phyloP scores from a whole-genome alignment of 2,329 filamentous ascomycete species.

The Lachnellula arida region DNA sequence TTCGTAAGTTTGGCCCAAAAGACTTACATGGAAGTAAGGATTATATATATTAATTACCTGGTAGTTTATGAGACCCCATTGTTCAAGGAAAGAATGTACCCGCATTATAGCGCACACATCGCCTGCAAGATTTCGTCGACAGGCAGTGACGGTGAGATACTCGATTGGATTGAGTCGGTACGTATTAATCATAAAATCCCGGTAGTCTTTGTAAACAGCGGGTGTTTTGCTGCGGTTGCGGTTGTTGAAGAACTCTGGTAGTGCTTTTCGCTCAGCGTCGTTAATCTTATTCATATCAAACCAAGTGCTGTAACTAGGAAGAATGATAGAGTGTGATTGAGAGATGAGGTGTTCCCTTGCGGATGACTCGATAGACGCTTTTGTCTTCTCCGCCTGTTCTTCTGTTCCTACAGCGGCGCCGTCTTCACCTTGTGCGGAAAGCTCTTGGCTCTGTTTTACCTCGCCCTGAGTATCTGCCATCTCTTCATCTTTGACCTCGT shows the following conservation, averaged over 20 bases:
- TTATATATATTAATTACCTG: constrained; percentile 55
- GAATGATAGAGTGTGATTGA: constrained; percentile 91
- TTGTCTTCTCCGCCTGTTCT: constrained; percentile 61
- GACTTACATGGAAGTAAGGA: background rate
- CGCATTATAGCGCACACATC: constrained; percentile 99
- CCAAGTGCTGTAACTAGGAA: constrained; percentile 97
- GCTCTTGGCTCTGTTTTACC: constrained; percentile 44
- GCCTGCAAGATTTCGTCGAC: constrained; percentile 87
- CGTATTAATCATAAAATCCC: constrained; percentile 99
- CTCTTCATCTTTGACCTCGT: constrained; percentile 67
- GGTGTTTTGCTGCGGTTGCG: constrained; percentile 97
- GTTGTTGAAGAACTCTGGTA: constrained; percentile 98
- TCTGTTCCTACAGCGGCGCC: constrained; percentile 43
- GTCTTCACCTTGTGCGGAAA: constrained; percentile 32
- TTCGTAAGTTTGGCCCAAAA: constrained; percentile 26
- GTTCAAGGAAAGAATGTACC: constrained; percentile 94
- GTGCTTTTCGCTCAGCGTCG: constrained; percentile 84
- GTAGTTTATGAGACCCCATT: constrained; percentile 99
- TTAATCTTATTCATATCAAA: constrained; percentile 97
- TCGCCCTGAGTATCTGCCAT: constrained; percentile 64
- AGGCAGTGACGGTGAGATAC: constrained; percentile 95
- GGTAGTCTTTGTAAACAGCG: constrained; percentile 96
- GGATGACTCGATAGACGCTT: constrained; percentile 75
- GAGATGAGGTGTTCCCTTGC: constrained; percentile 88
- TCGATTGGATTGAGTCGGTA: constrained; percentile 94